Base-by-base conservation (phyloP, 352 stramenopile species). In the Thalassiosira livingstoniorum region DNA sequence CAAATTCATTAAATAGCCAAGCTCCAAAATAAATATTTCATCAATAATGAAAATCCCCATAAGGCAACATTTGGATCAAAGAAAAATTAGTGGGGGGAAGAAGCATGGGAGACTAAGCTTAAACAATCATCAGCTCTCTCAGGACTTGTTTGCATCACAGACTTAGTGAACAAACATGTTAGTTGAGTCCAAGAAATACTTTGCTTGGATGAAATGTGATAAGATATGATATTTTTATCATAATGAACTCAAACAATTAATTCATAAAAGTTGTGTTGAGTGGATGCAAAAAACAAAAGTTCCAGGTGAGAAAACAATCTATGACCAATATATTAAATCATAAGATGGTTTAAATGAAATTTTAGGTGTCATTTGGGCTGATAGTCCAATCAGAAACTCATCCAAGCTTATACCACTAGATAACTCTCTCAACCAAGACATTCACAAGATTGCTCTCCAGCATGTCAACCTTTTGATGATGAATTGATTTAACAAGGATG, bases 161-260 rank as follows among this genome's bases (percentile, higher is more conserved):
- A 71, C 1, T n/a, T 71, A 23, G 42, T 71, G 27, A 45, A 71
- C 37, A 37, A n/a, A 71, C 62, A 71, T 71, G 15, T 23, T 71
- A 29, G 32, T 11, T 32, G n/a, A 60, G 4, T 37, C 37, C 2
- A 53, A 71, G n/a, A 34, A 31, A 35, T 55, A 21, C 27, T 71
- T 55, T 21, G 23, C 35, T n/a, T 21, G 39, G 3, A 68, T 35
- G 27, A 15, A 39, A 29, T 29, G 53, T 68, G 21, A 51, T 11
- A 2, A 58, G 7, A 35, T 42, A 32, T 71, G 51, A 21, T 58
- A 39, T 32, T 71, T 71, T 37, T 71, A 71, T 55, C 62, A 71
- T 35, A 25, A 71, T 58, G 42, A 37, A 15, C 37, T 71, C 27
- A 42, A 15, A 0, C 10, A 39, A 11, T 25, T 71, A 23, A 71